Conservation (phyloP, 805 yeast genomes). For the Phaffomyces antillensis region DNA sequence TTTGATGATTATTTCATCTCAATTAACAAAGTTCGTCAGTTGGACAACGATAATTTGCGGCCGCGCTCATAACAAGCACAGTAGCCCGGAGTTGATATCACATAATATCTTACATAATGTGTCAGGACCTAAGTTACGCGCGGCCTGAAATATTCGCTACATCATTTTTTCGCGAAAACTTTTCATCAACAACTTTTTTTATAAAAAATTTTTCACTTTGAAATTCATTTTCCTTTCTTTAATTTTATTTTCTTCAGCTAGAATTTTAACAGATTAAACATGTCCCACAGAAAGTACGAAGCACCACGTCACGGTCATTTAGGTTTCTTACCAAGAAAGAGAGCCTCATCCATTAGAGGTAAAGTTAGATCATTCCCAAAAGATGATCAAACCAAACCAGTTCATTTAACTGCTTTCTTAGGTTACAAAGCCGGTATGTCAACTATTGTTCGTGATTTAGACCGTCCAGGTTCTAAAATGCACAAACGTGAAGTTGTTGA, state of each 20-base stretch:
- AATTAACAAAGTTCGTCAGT: no score
- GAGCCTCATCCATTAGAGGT: constrained; percentile 98
- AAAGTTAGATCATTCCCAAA: constrained; percentile 99
- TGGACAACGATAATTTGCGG: no score
- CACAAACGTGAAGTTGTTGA: constrained; percentile 99
- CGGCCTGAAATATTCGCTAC: not conserved
- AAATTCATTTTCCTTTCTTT: constrained; percentile 5
- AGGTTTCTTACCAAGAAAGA: constrained; percentile 99
- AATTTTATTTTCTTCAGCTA: constrained; percentile 14
- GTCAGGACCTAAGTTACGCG: not conserved
- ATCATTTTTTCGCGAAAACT: not conserved
- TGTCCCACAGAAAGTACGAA: constrained; percentile 99
- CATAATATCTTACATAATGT: no score
- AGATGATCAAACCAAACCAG: constrained; percentile 97
- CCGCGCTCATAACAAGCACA: no score
- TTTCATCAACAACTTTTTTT: constrained; percentile 6
- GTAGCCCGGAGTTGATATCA: no score
- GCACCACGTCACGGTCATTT: constrained; percentile 99
- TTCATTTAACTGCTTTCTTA: constrained; percentile 97
- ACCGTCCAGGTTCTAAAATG: constrained; percentile 99
- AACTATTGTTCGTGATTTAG: constrained; percentile 99
- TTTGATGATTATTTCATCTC: no score
- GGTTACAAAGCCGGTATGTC: constrained; percentile 99
- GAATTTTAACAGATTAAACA: constrained; percentile 26
- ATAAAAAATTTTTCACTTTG: constrained; percentile 15